Percentiles rank a stretch among this genome's conserved stretches.
These are phyloP conservation scores for Pachysolen tannophilus DNA, from an alignment of 805 yeast genomes.

Conservation along the genomic window DNA sequence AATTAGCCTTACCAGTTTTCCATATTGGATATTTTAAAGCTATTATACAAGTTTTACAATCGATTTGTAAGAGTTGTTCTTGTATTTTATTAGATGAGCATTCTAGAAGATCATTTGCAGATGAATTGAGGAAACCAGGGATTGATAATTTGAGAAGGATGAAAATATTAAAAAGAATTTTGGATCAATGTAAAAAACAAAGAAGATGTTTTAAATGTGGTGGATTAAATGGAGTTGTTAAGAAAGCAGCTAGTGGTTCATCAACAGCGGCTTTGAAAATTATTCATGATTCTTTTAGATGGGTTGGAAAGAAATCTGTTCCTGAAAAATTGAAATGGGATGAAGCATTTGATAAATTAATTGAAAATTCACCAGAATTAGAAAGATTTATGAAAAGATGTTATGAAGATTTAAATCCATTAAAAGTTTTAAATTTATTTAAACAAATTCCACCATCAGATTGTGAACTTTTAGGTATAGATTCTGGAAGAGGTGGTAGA, in stretches of 20 bases:
- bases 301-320: constrained; percentile 85
- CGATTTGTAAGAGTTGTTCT: constrained; percentile 87
- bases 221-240: constrained; percentile 91
- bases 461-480: constrained; percentile 88
- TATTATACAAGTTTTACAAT: constrained; percentile 79
- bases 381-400: constrained; percentile 83
- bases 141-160: constrained; percentile 87
- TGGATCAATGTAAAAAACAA: constrained; percentile 93
- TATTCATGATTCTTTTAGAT: constrained; percentile 91
- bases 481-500: constrained; percentile 79
- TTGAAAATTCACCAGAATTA: constrained; percentile 73
- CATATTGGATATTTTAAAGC: constrained; percentile 97
- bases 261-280: constrained; percentile 92
- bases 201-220: constrained; percentile 85
- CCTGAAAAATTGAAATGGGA: constrained; percentile 86
- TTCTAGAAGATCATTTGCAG: constrained; percentile 57
- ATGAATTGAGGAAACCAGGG: constrained; percentile 81
- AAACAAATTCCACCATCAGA: constrained; percentile 80
- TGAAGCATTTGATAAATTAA: constrained; percentile 71
- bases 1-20: constrained; percentile 90
- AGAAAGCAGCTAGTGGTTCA: constrained; percentile 87
- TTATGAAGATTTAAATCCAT: constrained; percentile 89
- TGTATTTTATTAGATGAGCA: constrained; percentile 66
- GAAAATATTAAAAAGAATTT: constrained; percentile 73
- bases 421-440: constrained; percentile 80